Conservation (phyloP, 371 early-diverging fungal species). For the Paraphysoderma sedebokerense region DNA sequence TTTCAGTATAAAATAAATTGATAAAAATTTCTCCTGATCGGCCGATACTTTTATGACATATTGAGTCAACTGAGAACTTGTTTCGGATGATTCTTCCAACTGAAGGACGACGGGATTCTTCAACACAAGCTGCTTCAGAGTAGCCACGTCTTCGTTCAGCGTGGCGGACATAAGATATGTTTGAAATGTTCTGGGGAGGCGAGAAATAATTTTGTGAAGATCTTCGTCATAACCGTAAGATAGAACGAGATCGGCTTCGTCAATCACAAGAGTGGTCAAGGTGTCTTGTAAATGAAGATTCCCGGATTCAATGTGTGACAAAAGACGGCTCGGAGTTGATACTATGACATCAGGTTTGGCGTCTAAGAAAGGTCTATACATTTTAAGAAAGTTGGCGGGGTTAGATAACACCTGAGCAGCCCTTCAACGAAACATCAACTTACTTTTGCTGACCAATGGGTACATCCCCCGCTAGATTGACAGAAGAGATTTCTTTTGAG, state of each 20-base stretch:
- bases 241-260: constrained; percentile 86
- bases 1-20: constrained; percentile 76
- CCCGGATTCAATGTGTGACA: constrained; percentile 48
- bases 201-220: constrained; percentile 38
- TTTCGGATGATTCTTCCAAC: constrained; percentile 58
- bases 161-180: constrained; percentile 83
- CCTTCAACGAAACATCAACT: constrained; percentile 3
- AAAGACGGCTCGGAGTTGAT: constrained; percentile 59
- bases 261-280: constrained; percentile 73
- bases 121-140: constrained; percentile 62
- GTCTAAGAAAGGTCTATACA: constrained; percentile 50
- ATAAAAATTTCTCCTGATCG: constrained; percentile 76
- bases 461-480: constrained; percentile 52
- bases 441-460: constrained; percentile 43
- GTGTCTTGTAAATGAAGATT: constrained; percentile 35
- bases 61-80: constrained; percentile 39
- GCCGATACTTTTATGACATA: constrained; percentile 31
- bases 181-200: constrained; percentile 51
- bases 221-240: constrained; percentile 86
- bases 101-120: constrained; percentile 68
- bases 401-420: constrained; percentile 4
- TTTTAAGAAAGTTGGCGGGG: constrained; percentile 10
- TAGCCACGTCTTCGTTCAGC: constrained; percentile 56
- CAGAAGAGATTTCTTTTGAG: constrained; percentile 37
- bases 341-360: constrained; percentile 73